These are phyloP conservation scores for Raddia distichophylla DNA, from an alignment of 176 grass and related monocot species.

Conservation along the genomic window DNA sequence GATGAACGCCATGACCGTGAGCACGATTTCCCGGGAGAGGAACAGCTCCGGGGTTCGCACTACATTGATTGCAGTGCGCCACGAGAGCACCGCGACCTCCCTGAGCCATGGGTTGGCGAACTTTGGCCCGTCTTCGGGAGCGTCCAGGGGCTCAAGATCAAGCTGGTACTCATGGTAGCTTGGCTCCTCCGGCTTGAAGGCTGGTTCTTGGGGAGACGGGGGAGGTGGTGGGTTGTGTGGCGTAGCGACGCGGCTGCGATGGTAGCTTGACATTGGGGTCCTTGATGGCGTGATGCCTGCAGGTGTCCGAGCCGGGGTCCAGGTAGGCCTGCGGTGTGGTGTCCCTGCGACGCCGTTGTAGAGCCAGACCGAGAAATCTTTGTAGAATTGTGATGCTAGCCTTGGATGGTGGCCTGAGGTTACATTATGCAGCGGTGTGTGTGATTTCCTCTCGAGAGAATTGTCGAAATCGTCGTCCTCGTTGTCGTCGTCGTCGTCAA, in stretches of 20 bases:
- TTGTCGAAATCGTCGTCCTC: constrained; percentile 61
- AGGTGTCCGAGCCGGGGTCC: constrained; percentile 61
- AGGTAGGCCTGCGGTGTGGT: constrained; percentile 51
- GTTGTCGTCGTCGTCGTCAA: constrained; percentile 5
- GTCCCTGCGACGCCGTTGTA: constrained; percentile 64
- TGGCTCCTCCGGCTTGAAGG: constrained; percentile 50
- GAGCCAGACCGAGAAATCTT: constrained; percentile 78
- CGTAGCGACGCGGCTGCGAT: constrained; percentile 29
- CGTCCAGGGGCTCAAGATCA: constrained; percentile 50
- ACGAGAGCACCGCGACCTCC: constrained; percentile 65
- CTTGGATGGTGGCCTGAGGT: constrained; percentile 52
- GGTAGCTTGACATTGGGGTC: constrained; percentile 55
- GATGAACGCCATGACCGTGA: constrained; percentile 71
- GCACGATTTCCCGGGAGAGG: constrained; percentile 58
- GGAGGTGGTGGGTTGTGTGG: constrained; percentile 32
- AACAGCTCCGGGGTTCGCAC: constrained; percentile 72
- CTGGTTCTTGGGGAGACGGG: constrained; percentile 40
- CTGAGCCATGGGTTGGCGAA: constrained; percentile 69
- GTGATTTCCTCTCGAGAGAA: constrained; percentile 60
- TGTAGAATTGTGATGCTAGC: constrained; percentile 75
- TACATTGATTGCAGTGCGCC: constrained; percentile 65
- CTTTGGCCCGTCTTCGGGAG: constrained; percentile 49
- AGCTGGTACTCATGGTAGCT: constrained; percentile 41
- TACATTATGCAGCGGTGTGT: constrained; percentile 37
- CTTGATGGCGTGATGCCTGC: not conserved